Percentiles rank a stretch among this genome's conserved stretches.
These are phyloP conservation scores for Lactifluus pinguis DNA, from an alignment of 768 basidiomycete genomes.

Conservation along the genomic window DNA sequence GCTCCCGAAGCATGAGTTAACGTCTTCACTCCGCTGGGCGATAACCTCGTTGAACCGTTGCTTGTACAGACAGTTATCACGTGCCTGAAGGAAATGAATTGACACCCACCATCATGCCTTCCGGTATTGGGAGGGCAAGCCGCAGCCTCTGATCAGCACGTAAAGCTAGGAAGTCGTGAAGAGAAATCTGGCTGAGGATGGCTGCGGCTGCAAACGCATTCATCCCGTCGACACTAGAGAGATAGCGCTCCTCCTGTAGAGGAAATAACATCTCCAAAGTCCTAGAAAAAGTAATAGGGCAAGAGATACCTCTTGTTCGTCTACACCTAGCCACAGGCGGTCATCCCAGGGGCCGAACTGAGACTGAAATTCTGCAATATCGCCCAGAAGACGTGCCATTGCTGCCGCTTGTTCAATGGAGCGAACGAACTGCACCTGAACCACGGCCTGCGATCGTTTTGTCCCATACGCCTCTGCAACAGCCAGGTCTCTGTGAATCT, in stretches of 20 bases:
- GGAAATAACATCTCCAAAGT: not conserved
- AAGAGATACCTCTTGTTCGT: slow-evolving; percentile 38
- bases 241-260: slow-evolving; percentile 49
- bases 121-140: slow-evolving; percentile 6
- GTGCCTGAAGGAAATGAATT: not conserved
- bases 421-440: slow-evolving; percentile 57
- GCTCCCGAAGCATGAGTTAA: slow-evolving; percentile 29
- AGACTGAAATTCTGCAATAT: slow-evolving; percentile 42
- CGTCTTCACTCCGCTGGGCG: slow-evolving; percentile 5
- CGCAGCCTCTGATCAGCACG: slow-evolving; percentile 12
- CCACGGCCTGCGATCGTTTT: slow-evolving; percentile 34
- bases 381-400: slow-evolving; percentile 48
- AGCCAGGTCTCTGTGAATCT: slow-evolving; percentile 50
- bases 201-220: slow-evolving; percentile 62
- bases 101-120: slow-evolving; percentile 14
- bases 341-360: slow-evolving; percentile 38
- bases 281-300: not conserved
- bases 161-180: slow-evolving; percentile 44
- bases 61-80: not conserved
- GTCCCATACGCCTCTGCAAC: slow-evolving; percentile 53
- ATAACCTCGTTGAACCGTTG: slow-evolving; percentile 14
- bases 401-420: slow-evolving; percentile 48
- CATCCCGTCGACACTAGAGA: slow-evolving; percentile 51
- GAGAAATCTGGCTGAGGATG: slow-evolving; percentile 44
- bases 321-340: slow-evolving; percentile 47